phyloP scores from a whole-genome alignment of 2,329 filamentous ascomycete genomes.

The Trichoderma breve region DNA sequence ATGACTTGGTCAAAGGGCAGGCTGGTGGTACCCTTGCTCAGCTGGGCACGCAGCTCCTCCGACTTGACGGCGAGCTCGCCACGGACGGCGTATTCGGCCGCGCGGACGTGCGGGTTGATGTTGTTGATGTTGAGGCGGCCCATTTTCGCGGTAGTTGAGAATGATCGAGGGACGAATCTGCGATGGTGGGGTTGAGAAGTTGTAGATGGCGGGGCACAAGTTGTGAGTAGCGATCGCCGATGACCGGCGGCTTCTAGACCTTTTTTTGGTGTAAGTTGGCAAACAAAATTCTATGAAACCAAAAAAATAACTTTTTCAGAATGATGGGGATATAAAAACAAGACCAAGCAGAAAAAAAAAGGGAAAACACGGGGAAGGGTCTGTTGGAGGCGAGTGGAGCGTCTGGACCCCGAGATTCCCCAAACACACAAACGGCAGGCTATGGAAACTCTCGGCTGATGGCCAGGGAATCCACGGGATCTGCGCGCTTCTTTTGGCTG shows the following conservation, averaged over 20 bases:
- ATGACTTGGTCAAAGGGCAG: constrained; percentile 90
- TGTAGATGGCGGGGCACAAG: constrained; percentile 24
- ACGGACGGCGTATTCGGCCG: constrained; percentile 92
- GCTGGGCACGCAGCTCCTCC: constrained; percentile 78
- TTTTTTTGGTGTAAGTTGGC: constrained; percentile 5
- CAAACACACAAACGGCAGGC: not conserved
- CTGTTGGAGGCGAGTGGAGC: not conserved
- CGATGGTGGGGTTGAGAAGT: constrained; percentile 34
- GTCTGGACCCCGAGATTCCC: not conserved
- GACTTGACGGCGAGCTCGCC: constrained; percentile 93
- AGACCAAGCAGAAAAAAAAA: not conserved
- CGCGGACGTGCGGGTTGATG: constrained; percentile 86
- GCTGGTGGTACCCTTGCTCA: constrained; percentile 56
- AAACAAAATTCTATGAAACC: not conserved
- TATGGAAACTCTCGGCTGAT: constrained; percentile 15
- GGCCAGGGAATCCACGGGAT: constrained; percentile 8
- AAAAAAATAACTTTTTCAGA: not conserved
- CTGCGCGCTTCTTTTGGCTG: constrained; percentile 6
- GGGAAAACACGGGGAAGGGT: not conserved
- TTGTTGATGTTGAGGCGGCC: constrained; percentile 69
- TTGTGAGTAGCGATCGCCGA: constrained; percentile 14
- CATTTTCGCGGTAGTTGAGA: constrained; percentile 32
- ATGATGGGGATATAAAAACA: not conserved
- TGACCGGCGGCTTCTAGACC: constrained; percentile 15
- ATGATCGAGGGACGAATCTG: constrained; percentile 24